Base-by-base conservation (phyloP, 2,329 filamentous ascomycete species). In the Trichoderma breve region DNA sequence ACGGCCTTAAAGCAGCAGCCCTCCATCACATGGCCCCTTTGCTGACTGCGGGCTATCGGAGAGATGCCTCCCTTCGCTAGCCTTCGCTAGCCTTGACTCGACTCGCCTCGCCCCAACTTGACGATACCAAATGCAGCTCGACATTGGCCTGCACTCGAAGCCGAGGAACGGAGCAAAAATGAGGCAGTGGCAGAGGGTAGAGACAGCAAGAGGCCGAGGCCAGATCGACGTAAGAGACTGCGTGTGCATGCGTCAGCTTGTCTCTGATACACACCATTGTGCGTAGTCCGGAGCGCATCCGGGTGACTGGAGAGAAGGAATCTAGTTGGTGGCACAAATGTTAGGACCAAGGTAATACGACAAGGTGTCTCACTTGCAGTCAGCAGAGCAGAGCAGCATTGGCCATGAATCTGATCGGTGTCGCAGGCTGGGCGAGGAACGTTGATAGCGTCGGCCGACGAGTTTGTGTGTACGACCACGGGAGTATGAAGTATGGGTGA, bases 401-500 rank as follows among this genome's bases (percentile, higher is more conserved):
- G 21, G 43, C 30, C 53, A 26, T 60, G 66, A 28, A 61, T 60
- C 51, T 43, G 64, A 58, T 67, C 64, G 39, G 53, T 58, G 64
- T 18, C 51, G 32, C 28, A 67, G 64, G 64, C 21, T 67, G 51
- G 26, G 53, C 9, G 47, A 57, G 32, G 18, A 57, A 36, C 55
- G 34, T 69, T 61, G 36, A 69, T 60, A 69, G 36, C 32, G 66
- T 69, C 66, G 66, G 66, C 66, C 66, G 66, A 69, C 55, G 66
- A 47, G 53, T 51, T 60, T 69, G 36, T 12, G 66, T 69, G 66
- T 39, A 39, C 66, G 66, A 69, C 66, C 34, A 43, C 36, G 36
- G 66, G 26, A 60, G 53, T 32, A 47, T 69, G 55, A 55, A 61
- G 55, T 11, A 60, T 69, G 66, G 66, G 58, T 69, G 66, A 69